Evolutionary conservation across 352 stramenopile genomes (phyloP).

Genomic region (Nothophytophthora sp.): DNA sequence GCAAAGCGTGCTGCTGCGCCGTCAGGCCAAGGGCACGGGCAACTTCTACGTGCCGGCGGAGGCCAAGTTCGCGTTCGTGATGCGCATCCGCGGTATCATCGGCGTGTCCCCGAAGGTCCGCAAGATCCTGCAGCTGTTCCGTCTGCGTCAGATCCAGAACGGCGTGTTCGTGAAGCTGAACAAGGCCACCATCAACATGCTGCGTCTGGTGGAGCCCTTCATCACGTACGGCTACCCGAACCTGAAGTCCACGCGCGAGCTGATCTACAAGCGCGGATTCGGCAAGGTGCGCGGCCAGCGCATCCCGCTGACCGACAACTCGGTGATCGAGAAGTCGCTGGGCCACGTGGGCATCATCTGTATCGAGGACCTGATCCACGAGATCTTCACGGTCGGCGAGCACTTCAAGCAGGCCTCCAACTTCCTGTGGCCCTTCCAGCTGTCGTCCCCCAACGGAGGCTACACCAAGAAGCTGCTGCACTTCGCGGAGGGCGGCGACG

Average conservation of each 20-base stretch:
- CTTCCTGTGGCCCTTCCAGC: conserved; percentile 99
- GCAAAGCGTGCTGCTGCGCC: conserved; percentile 93
- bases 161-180: conserved; percentile 99
- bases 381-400: conserved; percentile 98
- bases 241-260: conserved; percentile 97
- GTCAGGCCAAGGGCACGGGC: conserved; percentile 94
- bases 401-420: conserved; percentile 99
- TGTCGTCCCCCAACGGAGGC: conserved; percentile 95
- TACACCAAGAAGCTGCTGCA: conserved; percentile 96
- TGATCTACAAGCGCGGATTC: conserved; percentile 99
- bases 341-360: conserved; percentile 97
- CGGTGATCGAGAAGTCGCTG: conserved; percentile 96
- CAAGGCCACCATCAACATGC: conserved; percentile 99
- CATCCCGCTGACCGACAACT: conserved; percentile 97
- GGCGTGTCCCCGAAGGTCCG: conserved; percentile 89
- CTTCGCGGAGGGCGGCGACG: conserved; percentile 93
- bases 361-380: conserved; percentile 99
- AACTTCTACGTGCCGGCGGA: conserved; percentile 98
- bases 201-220: conserved; percentile 98
- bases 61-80: conserved; percentile 98
- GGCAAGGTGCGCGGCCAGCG: conserved; percentile 98
- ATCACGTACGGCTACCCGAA: conserved; percentile 98
- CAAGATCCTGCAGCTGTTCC: conserved; percentile 99
- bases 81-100: conserved; percentile 99
- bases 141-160: conserved; percentile 99